Base-by-base conservation (phyloP, 345 rosid genomes). In the Euphorbia pulcherrima region DNA sequence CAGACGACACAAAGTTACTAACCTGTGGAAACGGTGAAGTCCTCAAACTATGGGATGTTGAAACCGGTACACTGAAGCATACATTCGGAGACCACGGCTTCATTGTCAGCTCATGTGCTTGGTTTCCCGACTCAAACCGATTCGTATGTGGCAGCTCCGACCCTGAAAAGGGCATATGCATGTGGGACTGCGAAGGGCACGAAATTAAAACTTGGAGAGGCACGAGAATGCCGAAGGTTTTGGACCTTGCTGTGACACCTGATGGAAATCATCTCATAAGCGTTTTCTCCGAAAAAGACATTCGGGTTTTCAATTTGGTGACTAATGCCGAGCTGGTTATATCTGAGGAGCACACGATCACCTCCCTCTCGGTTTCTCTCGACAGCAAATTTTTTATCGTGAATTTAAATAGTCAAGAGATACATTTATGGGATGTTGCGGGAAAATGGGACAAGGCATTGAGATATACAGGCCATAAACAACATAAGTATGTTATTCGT, bases 1-100 rank as follows among this genome's bases (percentile, higher is more conserved):
- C 96, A 0, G 90, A 93, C 9, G 94, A 93, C 67, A 72, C 77
- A 13, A 90, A 77, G 77, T 77, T 93, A 74, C 89, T 93, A 44
- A 88, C 98, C 11, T 88, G 97, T 65, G 97, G 96, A 76, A 85
- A 86, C 51, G 73, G 55, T 5, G 94, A 93, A 82, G 92, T 93
- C 67, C 84, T 90, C 47, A 93, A 86, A 86, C 84, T 93, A 59
- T 93, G 98, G 97, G 97, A 93, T 72, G 90, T 86, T 79, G 90
- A 86, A 70, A 84, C 91, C 74, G 97, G 97, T 84, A 77, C 81
- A 74, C 87, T 94, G 85, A 82, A 71, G 81, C 89, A 82, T 82
- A 93, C 97, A 71, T 89, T 87, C 84, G 96, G 94, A 70, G 92
- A 87, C 74, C 76, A 78, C 60, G 87, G 82, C 81, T 90, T 89